Evolutionary conservation across 352 stramenopile species (phyloP), one percentile per base, ranked within the genome.

Genomic region (Pythium diclinum): DNA sequence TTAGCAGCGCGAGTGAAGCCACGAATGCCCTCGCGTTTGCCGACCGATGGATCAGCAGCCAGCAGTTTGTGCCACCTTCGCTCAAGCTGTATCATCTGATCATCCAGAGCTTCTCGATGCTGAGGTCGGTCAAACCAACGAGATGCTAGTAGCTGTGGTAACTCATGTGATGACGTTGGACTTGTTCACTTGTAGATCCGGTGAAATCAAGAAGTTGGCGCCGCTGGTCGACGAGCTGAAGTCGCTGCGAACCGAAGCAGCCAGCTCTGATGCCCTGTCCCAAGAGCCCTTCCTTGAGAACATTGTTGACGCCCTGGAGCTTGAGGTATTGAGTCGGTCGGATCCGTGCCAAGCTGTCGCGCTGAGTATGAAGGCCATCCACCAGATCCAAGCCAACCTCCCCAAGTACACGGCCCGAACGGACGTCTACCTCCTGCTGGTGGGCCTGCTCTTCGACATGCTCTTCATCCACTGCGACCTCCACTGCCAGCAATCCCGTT

Each of bases 381-480:
- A 85, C 48, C 61, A 61, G 14, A 68, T 81, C 17, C 84, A 92
- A 71, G 59, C 58, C 54, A 88, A 80, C 25, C 36, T 91, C 11
- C 69, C 79, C 30, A 69, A 59, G 33, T 82, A 81, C 42, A 42
- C 65, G 6, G n/a, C 65, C 7, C 68, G 76, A 47, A 66, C 70
- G 2, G 71, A 73, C 21, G 63, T 87, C 10, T 67, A 81, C 28
- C 30, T 78, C 2, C 73, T 92, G 63, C 69, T 91, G 42, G 69
- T 86, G 28, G 77, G 69, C 10, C 76, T 74, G 8, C 65, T 92
- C 28, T 87, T 92, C 48, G 84, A 92, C 60, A 84, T 88, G 80
- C 71, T 91, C 1, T 68, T 85, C 53, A 51, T 78, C 34, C 86
- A 88, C 54, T 92, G 84, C 32, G 59, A 74, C n/a, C 60, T 91